A percentile compares a stretch with the other conserved stretches of the same genome.
Conservation (phyloP, 2,329 filamentous ascomycete species). For the Pseudogymnoascus sp. region DNA sequence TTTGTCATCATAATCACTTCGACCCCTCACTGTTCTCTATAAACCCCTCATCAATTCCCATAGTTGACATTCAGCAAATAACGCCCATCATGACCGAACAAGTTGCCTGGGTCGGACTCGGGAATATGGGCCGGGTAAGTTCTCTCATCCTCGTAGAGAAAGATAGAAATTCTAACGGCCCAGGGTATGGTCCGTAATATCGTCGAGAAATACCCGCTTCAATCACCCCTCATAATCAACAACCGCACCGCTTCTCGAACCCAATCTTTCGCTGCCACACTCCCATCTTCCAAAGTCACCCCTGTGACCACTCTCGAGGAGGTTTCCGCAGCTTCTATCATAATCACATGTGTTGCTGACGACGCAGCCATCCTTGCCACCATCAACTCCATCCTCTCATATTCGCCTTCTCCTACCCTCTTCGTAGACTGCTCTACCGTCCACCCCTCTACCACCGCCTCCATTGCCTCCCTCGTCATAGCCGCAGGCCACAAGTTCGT, state of each 20-base stretch:
- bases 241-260: constrained; percentile 67
- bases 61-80: not conserved
- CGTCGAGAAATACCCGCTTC: constrained; percentile 63
- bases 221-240: constrained; percentile 65
- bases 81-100: constrained; percentile 42
- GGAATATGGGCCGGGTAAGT: constrained; percentile 75
- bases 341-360: constrained; percentile 75
- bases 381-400: constrained; percentile 47
- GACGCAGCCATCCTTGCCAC: constrained; percentile 62
- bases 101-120: constrained; percentile 72
- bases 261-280: constrained; percentile 50
- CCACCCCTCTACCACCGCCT: constrained; percentile 70
- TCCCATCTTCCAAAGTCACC: constrained; percentile 53
- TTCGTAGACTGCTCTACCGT: constrained; percentile 85
- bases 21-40: not conserved
- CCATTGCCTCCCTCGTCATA: constrained; percentile 48
- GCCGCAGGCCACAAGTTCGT: constrained; percentile 63
- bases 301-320: constrained; percentile 59
- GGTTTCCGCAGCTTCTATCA: constrained; percentile 60
- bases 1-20: not conserved
- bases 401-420: constrained; percentile 58
- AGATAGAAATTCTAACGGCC: constrained; percentile 10
- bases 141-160: constrained; percentile 13
- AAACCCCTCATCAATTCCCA: not conserved
- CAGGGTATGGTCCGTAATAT: constrained; percentile 82